Evolutionary conservation across 75 land plant genomes (phyloP), one percentile per base, ranked within the genome.

Genomic region (Cupressus sempervirens): DNA sequence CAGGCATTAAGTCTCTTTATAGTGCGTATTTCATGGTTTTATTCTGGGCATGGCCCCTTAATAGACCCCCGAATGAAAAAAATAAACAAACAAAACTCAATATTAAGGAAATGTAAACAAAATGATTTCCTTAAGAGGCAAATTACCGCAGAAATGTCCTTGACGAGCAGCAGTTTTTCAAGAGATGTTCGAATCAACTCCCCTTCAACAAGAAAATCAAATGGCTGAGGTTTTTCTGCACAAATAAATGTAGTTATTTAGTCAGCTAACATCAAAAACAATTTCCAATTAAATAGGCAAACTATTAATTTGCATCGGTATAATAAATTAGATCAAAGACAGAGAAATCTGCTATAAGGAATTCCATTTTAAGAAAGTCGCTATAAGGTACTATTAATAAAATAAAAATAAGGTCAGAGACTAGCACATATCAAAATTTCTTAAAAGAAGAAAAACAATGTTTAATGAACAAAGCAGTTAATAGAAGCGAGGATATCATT

Each of bases 181-280:
- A 97, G 91, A 29, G 98, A 89, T 89, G 92, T 89, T 76, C 99
- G 86, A 72, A 96, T 84, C 62, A 97, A 91, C 90, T 96, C 94
- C 9, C 94, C 99, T 76, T 90, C 93, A 43, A 97, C 88, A 6
- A 97, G 81, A 83, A 97, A 97, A 86, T 96, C 99, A 85, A 94
- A 97, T 0, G 98, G 94, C 68, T 92, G 90, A 15, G 65, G 58
- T 75, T 91, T 80, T 50, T 87, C 97, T 96, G 91, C 46, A 43
- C 72, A 79, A 26, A 35, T 26, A 79, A 79, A 79, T 38, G 20
- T 26, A 79, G 11, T 43, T n/a, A 1, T 43, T 26, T 26, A n/a
- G 81, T 45, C 43, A 77, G 48, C 11, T 41, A 45, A 72, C 74
- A 72, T 11, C 23, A 79, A 41, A 8, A 79, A 3, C 12, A 45